phyloP scores from a whole-genome alignment of 1,139 yeast genomes.

The Blastobotrys proliferans region DNA sequence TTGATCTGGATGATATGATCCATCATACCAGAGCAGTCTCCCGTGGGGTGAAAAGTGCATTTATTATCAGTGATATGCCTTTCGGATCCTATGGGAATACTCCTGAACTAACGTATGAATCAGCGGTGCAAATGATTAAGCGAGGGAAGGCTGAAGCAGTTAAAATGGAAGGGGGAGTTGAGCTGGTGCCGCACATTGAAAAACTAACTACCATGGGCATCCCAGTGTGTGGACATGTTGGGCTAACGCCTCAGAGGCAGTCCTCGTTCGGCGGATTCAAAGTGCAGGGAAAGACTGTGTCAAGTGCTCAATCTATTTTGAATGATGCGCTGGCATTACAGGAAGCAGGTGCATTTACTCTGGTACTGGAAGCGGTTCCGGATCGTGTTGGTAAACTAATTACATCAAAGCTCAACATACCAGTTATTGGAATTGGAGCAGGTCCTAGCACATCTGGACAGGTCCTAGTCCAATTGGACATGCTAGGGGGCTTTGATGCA shows the following conservation, averaged over 20 bases:
- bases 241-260: slow-evolving; percentile 85
- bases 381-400: slow-evolving; percentile 62
- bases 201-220: slow-evolving; percentile 64
- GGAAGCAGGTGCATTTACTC: slow-evolving; percentile 69
- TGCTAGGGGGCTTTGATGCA: slow-evolving; percentile 62
- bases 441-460: slow-evolving; percentile 84
- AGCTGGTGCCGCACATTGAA: slow-evolving; percentile 47
- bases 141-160: slow-evolving; percentile 69
- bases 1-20: slow-evolving; percentile 72
- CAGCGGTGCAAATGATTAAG: slow-evolving; percentile 58
- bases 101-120: slow-evolving; percentile 57
- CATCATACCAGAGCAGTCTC: slow-evolving; percentile 73
- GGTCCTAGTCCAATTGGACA: slow-evolving; percentile 81
- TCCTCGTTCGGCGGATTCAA: slow-evolving; percentile 81
- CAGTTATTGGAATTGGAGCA: slow-evolving; percentile 96
- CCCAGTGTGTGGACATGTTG: slow-evolving; percentile 90
- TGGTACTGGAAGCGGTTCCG: slow-evolving; percentile 86
- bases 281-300: slow-evolving; percentile 67
- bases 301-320: slow-evolving; percentile 54
- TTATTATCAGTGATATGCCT: slow-evolving; percentile 83
- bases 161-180: slow-evolving; percentile 82
- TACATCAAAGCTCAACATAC: slow-evolving; percentile 57
- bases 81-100: slow-evolving; percentile 79
- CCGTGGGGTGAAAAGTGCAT: slow-evolving; percentile 62
- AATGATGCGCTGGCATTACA: slow-evolving; percentile 69